Evolutionary conservation across 148 eudicot species (phyloP), one percentile per base, ranked within the genome.

Genomic region (Persicaria tinctoria): DNA sequence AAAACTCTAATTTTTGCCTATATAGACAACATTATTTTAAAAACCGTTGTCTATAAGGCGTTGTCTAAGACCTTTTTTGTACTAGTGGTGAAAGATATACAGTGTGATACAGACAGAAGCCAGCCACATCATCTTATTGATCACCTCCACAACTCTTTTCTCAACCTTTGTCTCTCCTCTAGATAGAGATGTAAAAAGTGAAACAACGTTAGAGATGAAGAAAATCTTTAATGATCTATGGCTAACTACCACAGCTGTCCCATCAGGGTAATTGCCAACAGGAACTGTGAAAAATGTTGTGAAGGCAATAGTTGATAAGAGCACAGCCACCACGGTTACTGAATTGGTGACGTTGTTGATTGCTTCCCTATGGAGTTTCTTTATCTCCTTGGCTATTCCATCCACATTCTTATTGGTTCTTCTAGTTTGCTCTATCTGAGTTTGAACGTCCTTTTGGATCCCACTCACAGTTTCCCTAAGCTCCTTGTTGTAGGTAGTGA

Each of bases 41-140:
- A 20, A 20, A 20, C 23, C 23, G 23, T 20, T 20, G 23, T 20
- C 23, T 20, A 20, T 20, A 20, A 20, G 23, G 23, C 23, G 23
- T 20, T 20, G 23, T 20, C 23, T 20, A 20, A 20, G 23, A 20
- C 23, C 23, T 20, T 20, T 20, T 20, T 20, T 20, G 23, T 20
- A 20, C 23, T 20, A 20, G 23, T 20, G 23, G 23, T 20, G 23
- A 20, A 20, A 20, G 23, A 20, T n/a, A n/a, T n/a, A 87, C 71
- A 90, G 82, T 0, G 89, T 79, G 1, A 92, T 90, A 79, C 89
- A 90, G n/a, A 85, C 80, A 0, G 95, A 84, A 0, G 95, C 95
- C 77, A 90, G 51, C 95, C 95, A 90, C 95, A 90, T 90, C 82
- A 90, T 66, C 84, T 90, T 90, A 73, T 90, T 90, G 49, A 90